phyloP scores from a whole-genome alignment of 768 basidiomycete species.

The Boletus bicolor region DNA sequence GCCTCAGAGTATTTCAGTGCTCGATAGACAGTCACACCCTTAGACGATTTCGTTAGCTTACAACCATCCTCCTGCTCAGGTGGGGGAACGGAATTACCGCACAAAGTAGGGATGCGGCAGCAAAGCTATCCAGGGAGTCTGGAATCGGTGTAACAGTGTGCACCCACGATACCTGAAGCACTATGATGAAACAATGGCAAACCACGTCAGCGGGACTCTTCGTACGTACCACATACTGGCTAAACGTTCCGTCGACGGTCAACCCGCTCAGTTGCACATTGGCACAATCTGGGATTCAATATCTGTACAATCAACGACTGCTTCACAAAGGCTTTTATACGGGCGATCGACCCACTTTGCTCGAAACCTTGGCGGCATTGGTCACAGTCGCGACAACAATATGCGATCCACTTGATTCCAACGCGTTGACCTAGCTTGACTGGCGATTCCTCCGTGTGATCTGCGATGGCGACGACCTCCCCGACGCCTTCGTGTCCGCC shows the following conservation, averaged over 20 bases:
- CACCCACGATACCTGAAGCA: conserved; percentile 60
- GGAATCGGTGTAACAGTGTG: conserved; percentile 80
- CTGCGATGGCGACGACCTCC: conserved; percentile 73
- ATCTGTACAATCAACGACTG: neutral
- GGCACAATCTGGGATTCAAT: conserved; percentile 47
- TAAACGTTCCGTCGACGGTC: conserved; percentile 75
- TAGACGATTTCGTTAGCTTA: neutral
- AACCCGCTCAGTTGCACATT: conserved; percentile 64
- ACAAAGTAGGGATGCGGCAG: conserved; percentile 74
- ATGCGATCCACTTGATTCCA: conserved; percentile 79
- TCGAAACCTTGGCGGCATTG: conserved; percentile 74
- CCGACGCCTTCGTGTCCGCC: conserved; percentile 89
- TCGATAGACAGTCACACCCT: conserved; percentile 85
- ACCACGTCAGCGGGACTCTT: neutral
- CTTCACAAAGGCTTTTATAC: neutral
- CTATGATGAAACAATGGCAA: neutral
- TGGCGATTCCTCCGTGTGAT: conserved; percentile 52
- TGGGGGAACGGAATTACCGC: conserved; percentile 41
- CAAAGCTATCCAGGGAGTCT: conserved; percentile 56
- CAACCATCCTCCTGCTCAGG: too few relatives aligned
- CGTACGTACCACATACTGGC: conserved; percentile 53
- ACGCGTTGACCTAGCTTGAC: conserved; percentile 78
- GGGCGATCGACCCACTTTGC: conserved; percentile 50
- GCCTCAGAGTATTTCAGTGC: conserved; percentile 73
- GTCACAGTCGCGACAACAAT: conserved; percentile 74